These are phyloP conservation scores for Strobilomyces dryophilus DNA, from an alignment of 768 basidiomycete species.

Conservation along the genomic window DNA sequence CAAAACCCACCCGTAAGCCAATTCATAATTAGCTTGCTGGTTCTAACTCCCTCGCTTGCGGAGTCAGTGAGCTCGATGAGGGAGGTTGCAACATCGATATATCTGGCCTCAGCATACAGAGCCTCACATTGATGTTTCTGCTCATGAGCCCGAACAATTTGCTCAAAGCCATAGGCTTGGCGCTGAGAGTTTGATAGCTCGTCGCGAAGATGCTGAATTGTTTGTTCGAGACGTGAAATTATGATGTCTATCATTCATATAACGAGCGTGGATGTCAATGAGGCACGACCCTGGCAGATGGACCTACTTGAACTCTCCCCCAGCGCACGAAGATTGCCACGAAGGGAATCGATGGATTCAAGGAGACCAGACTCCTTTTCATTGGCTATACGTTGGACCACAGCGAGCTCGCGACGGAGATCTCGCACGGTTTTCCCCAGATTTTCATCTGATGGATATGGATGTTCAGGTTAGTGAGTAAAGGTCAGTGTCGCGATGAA, in stretches of 20 bases:
- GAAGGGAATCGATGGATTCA: background rate
- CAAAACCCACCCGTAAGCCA: constrained; percentile 4
- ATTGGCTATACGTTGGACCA: background rate
- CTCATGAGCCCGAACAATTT: background rate
- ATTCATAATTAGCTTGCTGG: background rate
- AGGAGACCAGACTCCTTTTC: background rate
- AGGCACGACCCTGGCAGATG: background rate
- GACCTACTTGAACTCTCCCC: background rate
- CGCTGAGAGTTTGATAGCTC: background rate
- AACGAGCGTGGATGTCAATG: background rate
- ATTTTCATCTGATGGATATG: background rate
- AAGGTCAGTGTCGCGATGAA: background rate
- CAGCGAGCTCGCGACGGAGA: background rate
- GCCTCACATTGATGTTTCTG: constrained; percentile 7
- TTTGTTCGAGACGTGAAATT: background rate
- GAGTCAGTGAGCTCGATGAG: background rate
- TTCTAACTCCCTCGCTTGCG: background rate
- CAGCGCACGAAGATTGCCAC: background rate
- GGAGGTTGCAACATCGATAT: background rate
- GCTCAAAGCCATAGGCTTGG: background rate
- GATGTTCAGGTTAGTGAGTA: background rate
- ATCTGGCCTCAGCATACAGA: background rate
- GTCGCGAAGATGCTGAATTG: background rate
- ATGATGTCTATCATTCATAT: background rate
- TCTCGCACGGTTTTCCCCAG: background rate